Evolutionary conservation across 345 rosid species (phyloP), one percentile per base, ranked within the genome.

Genomic region (Odontarrhena argentea): DNA sequence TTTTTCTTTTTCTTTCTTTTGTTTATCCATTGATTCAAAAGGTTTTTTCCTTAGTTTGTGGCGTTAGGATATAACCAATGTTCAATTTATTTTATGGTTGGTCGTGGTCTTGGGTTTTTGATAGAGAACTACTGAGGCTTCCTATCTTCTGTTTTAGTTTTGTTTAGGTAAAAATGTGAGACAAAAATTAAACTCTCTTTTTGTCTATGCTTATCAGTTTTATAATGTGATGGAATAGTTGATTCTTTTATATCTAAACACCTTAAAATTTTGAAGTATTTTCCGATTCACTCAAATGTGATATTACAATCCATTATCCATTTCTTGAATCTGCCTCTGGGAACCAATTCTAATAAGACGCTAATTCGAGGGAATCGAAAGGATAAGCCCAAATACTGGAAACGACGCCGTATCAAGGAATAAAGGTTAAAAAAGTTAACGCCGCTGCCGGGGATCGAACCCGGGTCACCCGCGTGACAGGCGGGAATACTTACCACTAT

Each of bases 401-500:
- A 32, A 32, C 36, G 36, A 32, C 36, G 36, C 36, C 36, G 36
- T 32, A 32, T 32, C 5, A 4, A 6, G 6, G 6, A 5, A 32
- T 2, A 1, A 32, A 28, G 32, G 6, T 32, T 5, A 32, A 32
- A 32, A 5, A 32, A 32, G 0, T 3, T 32, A 0, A 1, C 92
- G 86, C 93, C 87, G 87, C 80, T 87, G 91, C 91, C 91, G 89
- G 88, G 89, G 85, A 85, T 85, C 92, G 88, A 88, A 85, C 88
- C 85, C 91, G 88, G 91, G 92, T 86, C 92, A 65, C 86, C 88
- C 91, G 87, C 83, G 93, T 91, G 96, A 91, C 89, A 85, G 93
- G 85, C 91, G 81, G 86, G 81, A 82, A 86, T 85, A 84, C 92
- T 83, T 1, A 87, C 92, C 95, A 90, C 92, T 80, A 87, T 85